A percentile compares a stretch with the other conserved stretches of the same genome.
phyloP scores from a whole-genome alignment of 352 stramenopile genomes.

The Peronospora tabacina region DNA sequence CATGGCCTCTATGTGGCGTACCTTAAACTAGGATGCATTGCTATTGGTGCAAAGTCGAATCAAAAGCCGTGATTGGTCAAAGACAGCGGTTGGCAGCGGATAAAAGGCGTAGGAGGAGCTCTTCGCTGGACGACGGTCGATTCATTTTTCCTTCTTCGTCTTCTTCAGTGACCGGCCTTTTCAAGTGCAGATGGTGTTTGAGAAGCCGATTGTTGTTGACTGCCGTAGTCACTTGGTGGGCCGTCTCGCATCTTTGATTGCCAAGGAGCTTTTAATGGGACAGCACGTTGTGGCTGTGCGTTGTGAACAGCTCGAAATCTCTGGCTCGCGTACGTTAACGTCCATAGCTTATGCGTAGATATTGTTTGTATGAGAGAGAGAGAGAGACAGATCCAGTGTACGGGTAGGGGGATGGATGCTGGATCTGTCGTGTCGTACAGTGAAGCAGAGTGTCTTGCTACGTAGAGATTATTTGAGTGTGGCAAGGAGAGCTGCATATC shows the following conservation, averaged over 20 bases:
- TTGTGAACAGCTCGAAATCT: conserved; percentile 98
- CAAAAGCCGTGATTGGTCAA: conserved; percentile 17
- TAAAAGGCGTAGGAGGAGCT: conserved; percentile 11
- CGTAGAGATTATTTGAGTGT: conserved; percentile 23
- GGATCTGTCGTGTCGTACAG: conserved; percentile 5
- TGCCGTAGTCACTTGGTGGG: conserved; percentile 97
- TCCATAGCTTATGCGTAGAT: too few relatives aligned
- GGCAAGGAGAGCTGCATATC: conserved; percentile 16
- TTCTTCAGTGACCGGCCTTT: conserved; percentile 37
- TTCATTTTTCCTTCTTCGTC: conserved; percentile 74
- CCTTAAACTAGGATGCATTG: background rate
- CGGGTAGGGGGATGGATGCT: background rate
- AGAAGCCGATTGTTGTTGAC: conserved; percentile 96
- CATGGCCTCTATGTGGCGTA: conserved; percentile 1
- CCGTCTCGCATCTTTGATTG: conserved; percentile 96
- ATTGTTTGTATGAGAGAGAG: conserved; percentile 10
- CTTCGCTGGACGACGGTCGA: conserved; percentile 20
- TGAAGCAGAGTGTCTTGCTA: conserved; percentile 22
- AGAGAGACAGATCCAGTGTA: background rate
- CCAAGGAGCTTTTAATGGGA: conserved; percentile 98
- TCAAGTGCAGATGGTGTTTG: conserved; percentile 84
- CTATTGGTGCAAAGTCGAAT: conserved; percentile 17
- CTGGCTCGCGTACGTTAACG: conserved; percentile 93
- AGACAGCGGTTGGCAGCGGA: conserved; percentile 15
- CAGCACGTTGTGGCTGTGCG: conserved; percentile 98